Evolutionary conservation across 2,329 filamentous ascomycete species (phyloP).

Genomic region (Amylocarpus encephaloides): DNA sequence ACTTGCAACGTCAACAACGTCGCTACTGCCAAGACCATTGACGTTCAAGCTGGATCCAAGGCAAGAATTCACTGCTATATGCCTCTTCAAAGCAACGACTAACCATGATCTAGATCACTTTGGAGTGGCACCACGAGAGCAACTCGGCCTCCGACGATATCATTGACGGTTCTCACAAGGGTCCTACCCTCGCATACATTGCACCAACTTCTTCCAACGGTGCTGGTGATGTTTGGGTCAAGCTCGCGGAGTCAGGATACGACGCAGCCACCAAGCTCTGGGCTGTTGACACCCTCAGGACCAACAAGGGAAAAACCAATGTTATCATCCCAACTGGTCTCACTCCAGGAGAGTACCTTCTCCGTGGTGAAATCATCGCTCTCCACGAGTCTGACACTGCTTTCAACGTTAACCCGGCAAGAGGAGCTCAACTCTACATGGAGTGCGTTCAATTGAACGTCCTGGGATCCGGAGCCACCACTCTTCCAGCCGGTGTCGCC

Average conservation of each 20-base stretch:
- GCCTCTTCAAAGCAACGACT: neutral
- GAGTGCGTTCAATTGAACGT: conserved; percentile 38
- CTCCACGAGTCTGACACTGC: conserved; percentile 36
- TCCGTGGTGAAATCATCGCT: conserved; percentile 40
- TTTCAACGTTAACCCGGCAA: conserved; percentile 13
- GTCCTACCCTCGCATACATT: conserved; percentile 48
- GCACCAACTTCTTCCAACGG: conserved; percentile 36
- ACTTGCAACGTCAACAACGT: conserved; percentile 41
- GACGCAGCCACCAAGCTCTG: conserved; percentile 28
- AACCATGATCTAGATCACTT: conserved; percentile 11
- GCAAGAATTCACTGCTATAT: neutral
- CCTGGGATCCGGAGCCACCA: conserved; percentile 22
- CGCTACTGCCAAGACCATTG: conserved; percentile 36
- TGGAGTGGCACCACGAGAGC: conserved; percentile 48
- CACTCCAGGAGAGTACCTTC: conserved; percentile 36
- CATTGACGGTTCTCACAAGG: conserved; percentile 45
- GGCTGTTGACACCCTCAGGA: conserved; percentile 36
- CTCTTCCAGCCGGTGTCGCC: conserved; percentile 16
- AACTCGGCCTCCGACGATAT: conserved; percentile 37
- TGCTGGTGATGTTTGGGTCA: conserved; percentile 46
- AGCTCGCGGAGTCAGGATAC: conserved; percentile 37
- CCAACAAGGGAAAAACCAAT: conserved; percentile 37
- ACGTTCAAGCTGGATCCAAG: conserved; percentile 42
- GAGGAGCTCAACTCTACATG: conserved; percentile 40
- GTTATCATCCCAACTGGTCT: conserved; percentile 36